Conservation (phyloP, 306 rosid genomes). For the Citrullus colocynthis region DNA sequence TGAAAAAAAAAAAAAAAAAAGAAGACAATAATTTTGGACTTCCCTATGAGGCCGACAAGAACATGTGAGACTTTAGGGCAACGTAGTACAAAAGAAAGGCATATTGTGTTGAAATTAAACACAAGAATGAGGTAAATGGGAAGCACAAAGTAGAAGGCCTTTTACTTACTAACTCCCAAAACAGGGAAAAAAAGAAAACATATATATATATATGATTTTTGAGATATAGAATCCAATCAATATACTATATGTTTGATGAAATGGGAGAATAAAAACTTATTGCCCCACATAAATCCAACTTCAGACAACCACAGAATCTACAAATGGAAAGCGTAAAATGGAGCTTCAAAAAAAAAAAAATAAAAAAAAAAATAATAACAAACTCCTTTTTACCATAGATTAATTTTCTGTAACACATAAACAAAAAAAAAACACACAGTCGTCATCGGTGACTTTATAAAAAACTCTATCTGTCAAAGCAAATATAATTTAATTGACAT, state of each 20-base stretch:
- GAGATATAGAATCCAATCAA: conserved; percentile 6
- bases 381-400: background rate
- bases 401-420: background rate
- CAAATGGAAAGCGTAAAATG: background rate
- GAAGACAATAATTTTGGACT: background rate
- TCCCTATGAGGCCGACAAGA: conserved; percentile 10
- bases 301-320: background rate
- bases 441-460: too few relatives aligned
- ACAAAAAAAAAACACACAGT: background rate
- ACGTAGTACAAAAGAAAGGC: background rate
- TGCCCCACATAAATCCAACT: conserved; percentile 2
- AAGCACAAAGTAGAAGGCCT: background rate
- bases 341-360: background rate
- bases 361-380: too few relatives aligned
- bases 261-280: background rate
- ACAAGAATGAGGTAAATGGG: conserved; percentile 1
- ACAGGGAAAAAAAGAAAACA: too few relatives aligned
- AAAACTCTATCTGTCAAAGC: too few relatives aligned
- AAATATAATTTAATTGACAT: too few relatives aligned
- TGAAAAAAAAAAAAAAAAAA: background rate
- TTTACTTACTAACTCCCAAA: background rate
- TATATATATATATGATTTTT: background rate
- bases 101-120: background rate
- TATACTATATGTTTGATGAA: background rate
- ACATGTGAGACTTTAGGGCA: conserved; percentile 9